These are phyloP conservation scores for Oenanthe sinensis DNA, from an alignment of 129 eudicot genomes.

Conservation along the genomic window DNA sequence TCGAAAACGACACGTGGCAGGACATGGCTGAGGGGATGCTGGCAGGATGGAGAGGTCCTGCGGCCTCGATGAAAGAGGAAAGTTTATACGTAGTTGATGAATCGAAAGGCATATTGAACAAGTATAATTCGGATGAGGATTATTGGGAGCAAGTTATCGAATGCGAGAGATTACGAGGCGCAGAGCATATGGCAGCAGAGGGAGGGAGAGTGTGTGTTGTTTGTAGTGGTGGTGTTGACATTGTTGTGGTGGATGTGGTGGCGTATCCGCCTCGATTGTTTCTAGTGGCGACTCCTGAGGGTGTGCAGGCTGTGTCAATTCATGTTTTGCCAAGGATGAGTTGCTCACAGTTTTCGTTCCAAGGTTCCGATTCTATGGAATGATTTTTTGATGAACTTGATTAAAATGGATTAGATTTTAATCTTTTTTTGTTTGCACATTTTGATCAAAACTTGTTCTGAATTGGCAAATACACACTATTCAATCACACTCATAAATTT, in stretches of 20 bases:
- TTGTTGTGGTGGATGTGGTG: conserved; percentile 71
- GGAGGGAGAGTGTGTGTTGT: conserved; percentile 74
- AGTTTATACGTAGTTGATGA: conserved; percentile 52
- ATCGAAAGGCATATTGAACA: conserved; percentile 37
- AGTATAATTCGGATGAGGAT: conserved; percentile 35
- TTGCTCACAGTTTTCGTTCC: conserved; percentile 3
- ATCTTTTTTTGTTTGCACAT: not conserved
- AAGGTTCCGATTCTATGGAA: not conserved
- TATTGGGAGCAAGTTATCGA: conserved; percentile 44
- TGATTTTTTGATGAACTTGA: not conserved
- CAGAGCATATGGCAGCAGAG: conserved; percentile 43
- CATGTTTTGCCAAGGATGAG: conserved; percentile 81
- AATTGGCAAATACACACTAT: not conserved
- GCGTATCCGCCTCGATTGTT: conserved; percentile 27
- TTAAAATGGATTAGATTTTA: not conserved
- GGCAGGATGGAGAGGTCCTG: conserved; percentile 88
- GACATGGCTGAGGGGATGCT: conserved; percentile 69
- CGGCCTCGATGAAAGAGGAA: conserved; percentile 69
- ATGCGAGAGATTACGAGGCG: conserved; percentile 43
- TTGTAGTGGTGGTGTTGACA: conserved; percentile 35
- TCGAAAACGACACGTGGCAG: conserved; percentile 35
- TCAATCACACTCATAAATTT: not conserved
- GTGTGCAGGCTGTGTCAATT: conserved; percentile 29
- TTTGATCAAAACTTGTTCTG: not conserved
- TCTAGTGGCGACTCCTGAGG: conserved; percentile 53